Base-by-base conservation (phyloP, 1,139 yeast species). In the Lodderomyces metapsilosis region DNA sequence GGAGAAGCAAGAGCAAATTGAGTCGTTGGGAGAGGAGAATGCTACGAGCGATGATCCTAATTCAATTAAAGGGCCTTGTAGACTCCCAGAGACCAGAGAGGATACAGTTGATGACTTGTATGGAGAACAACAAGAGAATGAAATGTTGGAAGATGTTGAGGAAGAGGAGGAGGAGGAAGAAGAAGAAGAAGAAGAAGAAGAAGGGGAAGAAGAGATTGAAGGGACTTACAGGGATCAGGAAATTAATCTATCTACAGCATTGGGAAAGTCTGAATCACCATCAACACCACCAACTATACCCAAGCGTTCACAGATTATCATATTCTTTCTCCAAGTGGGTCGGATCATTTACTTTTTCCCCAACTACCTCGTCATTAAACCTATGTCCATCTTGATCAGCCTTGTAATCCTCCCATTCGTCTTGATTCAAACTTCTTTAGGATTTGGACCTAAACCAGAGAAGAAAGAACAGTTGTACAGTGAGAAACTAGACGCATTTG, bases 371-470 rank as follows among this genome's bases (percentile, higher is more conserved):
- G 34, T 61, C 2, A 27, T 59, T 8, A 56, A 53, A 38, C 64
- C 66, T 5, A 37, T 55, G 15, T 31, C 48, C 4, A 39, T 57
- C 8, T 44, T 53, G 25, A 56, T 61, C 56, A 44, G 46, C n/a
- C 18, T 61, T 6, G 42, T 54, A 3, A 46, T 53, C 11, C 56
- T 49, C 30, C 66, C 66, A 6, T 46, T 61, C 36, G 50, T 46
- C 17, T 44, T 38, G 11, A 12, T 42, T 16, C 27, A 24, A 12
- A 24, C 20, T 22, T 46, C 41, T 34, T 34, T 44, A 32, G 47
- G 46, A 12, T 38, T 43, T 33, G 42, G 38, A 9, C 20, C 36
- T 9, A 39, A 38, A 24, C 36, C 38, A 22, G 30, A 22, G 7
- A 15, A 27, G 16, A 23, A 34, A 28, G n/a, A 21, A 11, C 20